Base-by-base conservation (phyloP, 169 alveolate species). In the Plasmodium vivax region DNA sequence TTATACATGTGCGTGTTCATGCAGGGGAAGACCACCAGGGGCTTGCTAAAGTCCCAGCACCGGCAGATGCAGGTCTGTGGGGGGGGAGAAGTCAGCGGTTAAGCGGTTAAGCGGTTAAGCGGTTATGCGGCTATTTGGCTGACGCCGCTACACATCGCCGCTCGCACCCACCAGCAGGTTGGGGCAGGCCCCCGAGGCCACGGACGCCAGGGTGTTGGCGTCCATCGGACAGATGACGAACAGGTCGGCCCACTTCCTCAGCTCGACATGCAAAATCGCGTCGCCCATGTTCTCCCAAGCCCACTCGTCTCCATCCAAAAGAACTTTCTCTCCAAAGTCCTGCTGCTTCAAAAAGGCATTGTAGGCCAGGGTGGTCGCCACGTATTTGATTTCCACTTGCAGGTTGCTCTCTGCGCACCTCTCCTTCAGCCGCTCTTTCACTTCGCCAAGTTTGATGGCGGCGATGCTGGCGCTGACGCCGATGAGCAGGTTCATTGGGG, bases 1-100 rank as follows among this genome's bases (percentile, higher is more conserved):
- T 96, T 96, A 95, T 96, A 98, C 99, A 99, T 99, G 34, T 92
- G 81, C 4, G 99, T 97, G 92, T 99, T 99, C 99, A 99, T 99
- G 14, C 99, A 98, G 8, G 99, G 99, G 45, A 98, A 98, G 6
- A 98, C 98, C 43, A 98, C 75, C 51, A 97, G 62, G 10, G 98
- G 98, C 90, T 98, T 97, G 47, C 72, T 47, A 87, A 97, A 95
- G 87, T 97, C 98, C 99, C 99, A 98, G 32, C 99, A 98, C 80
- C 99, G 96, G 8, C 98, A 98, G 14, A 98, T 96, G 91, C 98
- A 97, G 16, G 99, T 98, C 97, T 98, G 80, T 30, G 54, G 27
- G 73, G 47, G 23, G 3, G 36, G 47, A 0, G 51, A 41, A 81
- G n/a, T 47, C n/a, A 47, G 16, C n/a, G n/a, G 58, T 3, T n/a